These are phyloP conservation scores for Pharus latifolius DNA, from an alignment of 176 grass and related monocot genomes.

Conservation along the genomic window DNA sequence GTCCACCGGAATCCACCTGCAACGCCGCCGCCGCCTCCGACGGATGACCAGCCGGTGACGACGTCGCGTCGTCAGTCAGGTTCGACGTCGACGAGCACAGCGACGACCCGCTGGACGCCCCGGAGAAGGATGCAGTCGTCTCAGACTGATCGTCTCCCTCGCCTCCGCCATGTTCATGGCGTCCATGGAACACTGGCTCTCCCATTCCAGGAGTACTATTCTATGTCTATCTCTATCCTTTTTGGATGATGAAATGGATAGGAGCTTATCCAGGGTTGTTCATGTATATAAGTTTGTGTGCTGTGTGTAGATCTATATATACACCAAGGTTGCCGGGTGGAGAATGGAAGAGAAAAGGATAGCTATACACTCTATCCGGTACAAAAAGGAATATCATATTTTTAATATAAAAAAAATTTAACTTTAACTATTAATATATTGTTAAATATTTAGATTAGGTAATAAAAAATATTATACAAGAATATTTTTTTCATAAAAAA, in stretches of 20 bases:
- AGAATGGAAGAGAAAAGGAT: background rate
- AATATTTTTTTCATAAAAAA: too few relatives aligned
- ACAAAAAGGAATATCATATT: too few relatives aligned
- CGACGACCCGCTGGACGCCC: conserved; percentile 11
- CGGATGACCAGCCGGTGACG: background rate
- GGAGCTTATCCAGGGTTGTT: background rate
- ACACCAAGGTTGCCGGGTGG: background rate
- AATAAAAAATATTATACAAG: too few relatives aligned
- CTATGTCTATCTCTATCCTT: too few relatives aligned
- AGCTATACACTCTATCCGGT: too few relatives aligned
- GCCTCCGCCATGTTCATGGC: background rate
- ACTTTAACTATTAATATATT: too few relatives aligned
- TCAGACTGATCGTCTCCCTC: background rate
- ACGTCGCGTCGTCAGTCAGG: conserved; percentile 19
- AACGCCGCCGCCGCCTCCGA: conserved; percentile 1
- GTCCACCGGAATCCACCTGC: conserved; percentile 17
- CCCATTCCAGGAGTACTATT: conserved; percentile 27
- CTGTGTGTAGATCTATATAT: too few relatives aligned
- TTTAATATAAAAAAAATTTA: too few relatives aligned
- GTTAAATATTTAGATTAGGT: too few relatives aligned
- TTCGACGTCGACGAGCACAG: conserved; percentile 25
- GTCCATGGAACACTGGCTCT: background rate
- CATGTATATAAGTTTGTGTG: background rate
- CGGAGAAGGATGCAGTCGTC: background rate
- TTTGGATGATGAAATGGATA: background rate